Evolutionary conservation across 2,329 filamentous ascomycete species (phyloP).

Genomic region (Teratosphaeriaceae sp.): DNA sequence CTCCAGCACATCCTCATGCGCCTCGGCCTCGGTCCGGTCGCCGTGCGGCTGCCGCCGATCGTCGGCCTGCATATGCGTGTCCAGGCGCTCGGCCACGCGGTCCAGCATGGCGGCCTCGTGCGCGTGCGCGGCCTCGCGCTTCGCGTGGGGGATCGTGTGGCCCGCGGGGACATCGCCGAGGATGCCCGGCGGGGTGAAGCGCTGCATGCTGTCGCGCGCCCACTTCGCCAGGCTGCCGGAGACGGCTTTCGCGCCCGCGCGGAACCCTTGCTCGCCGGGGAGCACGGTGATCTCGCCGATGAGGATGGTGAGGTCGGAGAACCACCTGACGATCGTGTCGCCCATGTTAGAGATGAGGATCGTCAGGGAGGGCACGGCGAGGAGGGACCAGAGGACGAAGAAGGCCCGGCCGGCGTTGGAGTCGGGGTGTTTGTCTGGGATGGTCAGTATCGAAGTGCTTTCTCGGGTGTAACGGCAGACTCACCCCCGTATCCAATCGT

Average conservation of each 20-base stretch:
- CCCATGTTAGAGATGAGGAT: slow-evolving; percentile 50
- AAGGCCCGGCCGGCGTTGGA: slow-evolving; percentile 49
- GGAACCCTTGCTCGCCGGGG: slow-evolving; percentile 41
- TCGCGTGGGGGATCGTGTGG: slow-evolving; percentile 8
- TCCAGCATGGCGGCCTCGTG: slow-evolving; percentile 16
- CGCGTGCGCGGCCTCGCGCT: slow-evolving; percentile 11
- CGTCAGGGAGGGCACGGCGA: slow-evolving; percentile 49
- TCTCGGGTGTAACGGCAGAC: too few relatives aligned
- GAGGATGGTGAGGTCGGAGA: slow-evolving; percentile 51
- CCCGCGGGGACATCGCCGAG: slow-evolving; percentile 10
- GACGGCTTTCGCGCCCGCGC: slow-evolving; percentile 25
- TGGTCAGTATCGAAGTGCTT: too few relatives aligned
- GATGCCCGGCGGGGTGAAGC: slow-evolving; percentile 13
- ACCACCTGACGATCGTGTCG: slow-evolving; percentile 47
- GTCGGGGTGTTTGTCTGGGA: slow-evolving; percentile 36
- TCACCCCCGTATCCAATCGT: slow-evolving; percentile 51
- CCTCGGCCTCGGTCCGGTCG: slow-evolving; percentile 9
- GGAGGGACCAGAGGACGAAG: slow-evolving; percentile 51
- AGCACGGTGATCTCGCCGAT: slow-evolving; percentile 50
- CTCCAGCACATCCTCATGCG: slow-evolving; percentile 37
- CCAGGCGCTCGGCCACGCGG: slow-evolving; percentile 20
- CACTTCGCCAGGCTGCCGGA: slow-evolving; percentile 5
- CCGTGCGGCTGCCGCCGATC: slow-evolving; percentile 30
- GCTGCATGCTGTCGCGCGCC: slow-evolving; percentile 8
- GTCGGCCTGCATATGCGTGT: slow-evolving; percentile 33